Evolutionary conservation across 768 basidiomycete species (phyloP).

Genomic region (Cubamyces sp.): DNA sequence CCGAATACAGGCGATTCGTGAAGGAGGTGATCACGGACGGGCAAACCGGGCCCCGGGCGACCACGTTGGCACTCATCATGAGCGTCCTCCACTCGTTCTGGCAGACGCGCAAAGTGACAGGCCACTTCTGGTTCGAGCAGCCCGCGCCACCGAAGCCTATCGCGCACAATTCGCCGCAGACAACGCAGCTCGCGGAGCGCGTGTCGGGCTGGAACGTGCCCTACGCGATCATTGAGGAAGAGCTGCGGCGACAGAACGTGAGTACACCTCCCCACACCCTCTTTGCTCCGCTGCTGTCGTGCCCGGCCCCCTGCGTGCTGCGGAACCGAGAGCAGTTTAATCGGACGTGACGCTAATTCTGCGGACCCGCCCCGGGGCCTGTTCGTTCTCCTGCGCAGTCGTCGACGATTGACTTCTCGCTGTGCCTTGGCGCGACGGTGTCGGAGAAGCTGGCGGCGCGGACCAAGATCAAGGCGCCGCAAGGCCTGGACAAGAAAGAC

Average conservation of each 20-base stretch:
- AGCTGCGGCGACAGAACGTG: conserved; percentile 95
- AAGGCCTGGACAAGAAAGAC: conserved; percentile 90
- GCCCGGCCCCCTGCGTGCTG: background rate
- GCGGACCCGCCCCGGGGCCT: conserved; percentile 3
- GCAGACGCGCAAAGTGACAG: conserved; percentile 73
- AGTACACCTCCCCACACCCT: conserved; percentile 39
- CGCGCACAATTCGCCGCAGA: conserved; percentile 76
- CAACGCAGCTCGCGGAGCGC: conserved; percentile 84
- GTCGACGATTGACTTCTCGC: conserved; percentile 93
- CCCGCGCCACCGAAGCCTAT: conserved; percentile 51
- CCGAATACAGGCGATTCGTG: conserved; percentile 91
- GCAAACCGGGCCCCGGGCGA: conserved; percentile 90
- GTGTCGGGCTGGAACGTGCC: conserved; percentile 91
- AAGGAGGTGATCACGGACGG: conserved; percentile 97
- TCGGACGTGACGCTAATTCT: conserved; percentile 24
- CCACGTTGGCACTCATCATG: conserved; percentile 85
- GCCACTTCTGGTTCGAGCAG: conserved; percentile 78
- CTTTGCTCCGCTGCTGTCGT: background rate
- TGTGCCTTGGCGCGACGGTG: conserved; percentile 91
- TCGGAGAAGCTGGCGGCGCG: conserved; percentile 79
- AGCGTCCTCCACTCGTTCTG: conserved; percentile 81
- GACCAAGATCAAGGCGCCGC: conserved; percentile 70
- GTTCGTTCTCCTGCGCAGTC: conserved; percentile 55
- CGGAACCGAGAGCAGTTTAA: conserved; percentile 22
- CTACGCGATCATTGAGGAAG: conserved; percentile 86